A percentile compares a stretch with the other conserved stretches of the same genome.
Conservation (phyloP, 2,329 filamentous ascomycete genomes). For the Lasiodiplodia sp. region DNA sequence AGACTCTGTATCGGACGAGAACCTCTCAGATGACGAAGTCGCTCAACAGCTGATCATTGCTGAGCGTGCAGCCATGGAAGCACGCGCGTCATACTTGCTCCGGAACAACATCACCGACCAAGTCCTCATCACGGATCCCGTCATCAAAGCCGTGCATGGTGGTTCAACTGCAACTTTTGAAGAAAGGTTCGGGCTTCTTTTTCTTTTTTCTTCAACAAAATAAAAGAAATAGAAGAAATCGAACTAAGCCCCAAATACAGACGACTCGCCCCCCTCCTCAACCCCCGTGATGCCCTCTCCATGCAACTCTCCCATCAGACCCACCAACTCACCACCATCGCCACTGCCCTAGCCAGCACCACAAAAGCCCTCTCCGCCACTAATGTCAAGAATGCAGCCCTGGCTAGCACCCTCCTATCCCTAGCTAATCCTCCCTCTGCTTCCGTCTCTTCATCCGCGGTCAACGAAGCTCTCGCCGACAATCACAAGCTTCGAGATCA, state of each 20-base stretch:
- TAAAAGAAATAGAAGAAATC: background rate
- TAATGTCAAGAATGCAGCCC: constrained; percentile 66
- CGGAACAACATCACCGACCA: constrained; percentile 73
- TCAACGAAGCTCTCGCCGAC: constrained; percentile 55
- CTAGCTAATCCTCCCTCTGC: constrained; percentile 58
- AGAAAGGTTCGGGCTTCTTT: constrained; percentile 64
- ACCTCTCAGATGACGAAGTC: constrained; percentile 59
- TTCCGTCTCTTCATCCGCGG: constrained; percentile 44
- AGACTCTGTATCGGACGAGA: constrained; percentile 4
- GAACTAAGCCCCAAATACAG: constrained; percentile 50
- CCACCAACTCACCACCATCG: constrained; percentile 58
- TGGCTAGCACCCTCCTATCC: constrained; percentile 68
- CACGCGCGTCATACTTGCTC: constrained; percentile 73
- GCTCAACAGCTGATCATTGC: constrained; percentile 60
- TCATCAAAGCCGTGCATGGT: constrained; percentile 78
- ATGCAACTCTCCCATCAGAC: constrained; percentile 68
- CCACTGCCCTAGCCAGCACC: constrained; percentile 61
- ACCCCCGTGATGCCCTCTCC: constrained; percentile 72
- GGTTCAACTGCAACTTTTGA: constrained; percentile 68
- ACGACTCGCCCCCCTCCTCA: constrained; percentile 70
- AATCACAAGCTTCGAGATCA: constrained; percentile 63
- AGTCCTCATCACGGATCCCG: constrained; percentile 75
- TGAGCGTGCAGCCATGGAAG: constrained; percentile 72
- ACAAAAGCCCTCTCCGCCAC: constrained; percentile 66
- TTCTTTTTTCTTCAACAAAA: background rate